These are phyloP conservation scores for Colletotrichum sp. DNA, from an alignment of 2,329 filamentous ascomycete species.

Conservation along the genomic window DNA sequence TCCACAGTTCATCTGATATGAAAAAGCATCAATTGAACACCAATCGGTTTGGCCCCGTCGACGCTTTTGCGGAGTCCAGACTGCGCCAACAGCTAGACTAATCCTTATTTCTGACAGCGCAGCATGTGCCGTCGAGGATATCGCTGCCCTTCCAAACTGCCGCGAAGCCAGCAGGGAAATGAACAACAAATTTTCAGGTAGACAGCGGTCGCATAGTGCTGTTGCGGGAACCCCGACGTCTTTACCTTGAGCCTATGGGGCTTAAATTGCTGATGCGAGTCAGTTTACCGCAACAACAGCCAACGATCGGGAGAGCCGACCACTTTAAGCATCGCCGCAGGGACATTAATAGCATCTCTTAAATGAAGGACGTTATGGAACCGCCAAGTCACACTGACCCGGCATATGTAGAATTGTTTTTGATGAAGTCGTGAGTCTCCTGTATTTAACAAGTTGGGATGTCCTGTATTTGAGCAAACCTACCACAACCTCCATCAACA, in stretches of 20 bases:
- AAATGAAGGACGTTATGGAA: not conserved
- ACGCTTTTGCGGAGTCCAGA: not conserved
- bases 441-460: not conserved
- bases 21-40: not conserved
- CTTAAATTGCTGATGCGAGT: not conserved
- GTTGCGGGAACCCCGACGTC: not conserved
- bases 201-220: not conserved
- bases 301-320: not conserved
- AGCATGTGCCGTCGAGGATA: not conserved
- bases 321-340: not conserved
- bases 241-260: not conserved
- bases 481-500: fast-evolving
- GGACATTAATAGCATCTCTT: not conserved
- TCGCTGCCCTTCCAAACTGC: not conserved
- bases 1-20: not conserved
- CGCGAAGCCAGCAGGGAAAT: not conserved
- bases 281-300: not conserved
- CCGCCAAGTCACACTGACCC: not conserved
- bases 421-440: not conserved
- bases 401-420: not conserved
- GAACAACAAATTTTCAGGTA: not conserved
- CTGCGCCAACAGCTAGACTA: not conserved
- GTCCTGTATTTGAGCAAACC: not conserved
- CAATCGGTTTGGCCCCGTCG: not conserved
- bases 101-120: not conserved